Percentiles rank a stretch among this genome's conserved stretches.
Conservation (phyloP, 2,329 filamentous ascomycete genomes). For the Huntiella savannae region DNA sequence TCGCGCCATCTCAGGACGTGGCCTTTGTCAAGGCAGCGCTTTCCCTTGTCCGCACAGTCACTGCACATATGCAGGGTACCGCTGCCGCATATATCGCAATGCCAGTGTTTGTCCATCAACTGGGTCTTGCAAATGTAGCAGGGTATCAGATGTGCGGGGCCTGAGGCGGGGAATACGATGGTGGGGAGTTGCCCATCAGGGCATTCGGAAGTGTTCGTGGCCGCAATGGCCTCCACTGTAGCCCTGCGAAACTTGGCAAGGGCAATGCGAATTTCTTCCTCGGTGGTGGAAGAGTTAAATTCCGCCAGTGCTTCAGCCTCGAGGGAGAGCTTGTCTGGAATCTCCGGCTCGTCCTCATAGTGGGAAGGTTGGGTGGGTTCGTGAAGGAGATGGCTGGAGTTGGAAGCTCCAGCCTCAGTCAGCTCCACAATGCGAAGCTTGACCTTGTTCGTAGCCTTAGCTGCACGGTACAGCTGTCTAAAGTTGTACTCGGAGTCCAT, state of each 20-base stretch:
- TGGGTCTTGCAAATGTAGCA: slow-evolving; percentile 76
- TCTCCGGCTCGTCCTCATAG: too few relatives aligned
- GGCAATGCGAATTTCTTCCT: too few relatives aligned
- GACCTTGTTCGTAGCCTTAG: slow-evolving; percentile 95
- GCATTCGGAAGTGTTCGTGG: too few relatives aligned
- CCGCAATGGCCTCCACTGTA: too few relatives aligned
- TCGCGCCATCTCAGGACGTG: slow-evolving; percentile 36
- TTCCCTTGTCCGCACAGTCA: slow-evolving; percentile 53
- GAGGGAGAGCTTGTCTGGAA: too few relatives aligned
- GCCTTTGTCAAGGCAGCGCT: slow-evolving; percentile 55
- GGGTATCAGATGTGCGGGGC: slow-evolving; percentile 58
- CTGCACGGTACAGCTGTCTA: slow-evolving; percentile 90
- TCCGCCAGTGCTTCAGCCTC: too few relatives aligned
- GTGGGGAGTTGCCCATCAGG: slow-evolving; percentile 1
- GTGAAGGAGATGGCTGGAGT: too few relatives aligned
- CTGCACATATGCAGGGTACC: slow-evolving; percentile 91
- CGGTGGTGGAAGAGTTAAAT: too few relatives aligned
- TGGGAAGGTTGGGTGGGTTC: too few relatives aligned
- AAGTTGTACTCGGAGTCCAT: slow-evolving; percentile 72
- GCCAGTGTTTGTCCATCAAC: slow-evolving; percentile 71
- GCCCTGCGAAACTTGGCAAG: too few relatives aligned
- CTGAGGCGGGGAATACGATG: slow-evolving; percentile 14
- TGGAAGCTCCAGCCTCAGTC: too few relatives aligned
- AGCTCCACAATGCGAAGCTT: slow-evolving; percentile 51
- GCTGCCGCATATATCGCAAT: slow-evolving; percentile 82